Conservation (phyloP, 192 early-diverging fungal species). For the Martensiomyces pterosporus region DNA sequence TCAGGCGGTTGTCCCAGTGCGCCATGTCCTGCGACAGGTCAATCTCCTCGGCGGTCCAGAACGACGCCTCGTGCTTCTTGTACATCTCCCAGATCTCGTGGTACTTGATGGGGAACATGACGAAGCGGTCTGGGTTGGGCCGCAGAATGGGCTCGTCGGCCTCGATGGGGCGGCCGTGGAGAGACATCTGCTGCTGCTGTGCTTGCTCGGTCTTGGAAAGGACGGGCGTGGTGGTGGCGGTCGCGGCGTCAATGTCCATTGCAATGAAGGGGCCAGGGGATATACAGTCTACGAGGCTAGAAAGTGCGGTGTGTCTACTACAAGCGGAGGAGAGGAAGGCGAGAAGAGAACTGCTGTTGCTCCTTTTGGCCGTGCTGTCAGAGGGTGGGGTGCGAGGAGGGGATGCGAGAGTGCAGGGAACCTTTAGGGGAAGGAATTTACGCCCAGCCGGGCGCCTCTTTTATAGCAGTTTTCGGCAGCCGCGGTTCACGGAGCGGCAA, state of each 20-base stretch:
- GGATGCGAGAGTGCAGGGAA: too few relatives aligned
- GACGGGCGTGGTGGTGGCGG: conserved; percentile 3
- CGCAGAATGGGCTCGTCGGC: conserved; percentile 56
- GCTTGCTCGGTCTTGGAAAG: conserved; percentile 35
- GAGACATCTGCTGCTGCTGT: conserved; percentile 30
- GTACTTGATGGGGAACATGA: conserved; percentile 92
- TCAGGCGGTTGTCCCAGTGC: conserved; percentile 85
- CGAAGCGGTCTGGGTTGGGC: conserved; percentile 77
- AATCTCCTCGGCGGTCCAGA: conserved; percentile 96
- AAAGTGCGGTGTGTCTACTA: not conserved
- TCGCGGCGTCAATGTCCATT: conserved; percentile 27
- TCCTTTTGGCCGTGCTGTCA: too few relatives aligned
- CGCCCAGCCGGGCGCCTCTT: too few relatives aligned
- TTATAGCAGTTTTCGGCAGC: too few relatives aligned
- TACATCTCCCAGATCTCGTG: conserved; percentile 97
- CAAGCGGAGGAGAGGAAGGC: conserved; percentile 2
- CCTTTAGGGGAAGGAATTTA: too few relatives aligned
- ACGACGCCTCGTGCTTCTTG: conserved; percentile 96
- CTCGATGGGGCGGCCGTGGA: conserved; percentile 42
- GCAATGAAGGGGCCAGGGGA: too few relatives aligned
- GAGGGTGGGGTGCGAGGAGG: too few relatives aligned
- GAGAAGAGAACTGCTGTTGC: not conserved
- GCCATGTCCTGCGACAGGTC: conserved; percentile 87
- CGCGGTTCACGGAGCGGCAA: too few relatives aligned
- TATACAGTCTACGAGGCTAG: not conserved